Evolutionary conservation across 768 basidiomycete species (phyloP).

Genomic region (Leucocoprinus sp.): DNA sequence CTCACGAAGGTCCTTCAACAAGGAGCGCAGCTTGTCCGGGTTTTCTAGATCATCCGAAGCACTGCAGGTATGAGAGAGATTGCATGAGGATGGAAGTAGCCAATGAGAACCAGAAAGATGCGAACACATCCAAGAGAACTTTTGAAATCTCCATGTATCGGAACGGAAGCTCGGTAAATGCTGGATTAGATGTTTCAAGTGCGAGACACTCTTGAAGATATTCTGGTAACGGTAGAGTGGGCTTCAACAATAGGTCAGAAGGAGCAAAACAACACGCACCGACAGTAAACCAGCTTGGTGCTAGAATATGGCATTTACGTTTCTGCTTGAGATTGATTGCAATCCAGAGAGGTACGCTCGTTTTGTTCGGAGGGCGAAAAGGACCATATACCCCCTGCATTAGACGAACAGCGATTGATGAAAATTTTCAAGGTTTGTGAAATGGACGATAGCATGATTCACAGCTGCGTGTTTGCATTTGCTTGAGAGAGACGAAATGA

Average conservation of each 20-base stretch:
- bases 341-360: constrained; percentile 92
- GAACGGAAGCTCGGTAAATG: constrained; percentile 78
- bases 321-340: constrained; percentile 90
- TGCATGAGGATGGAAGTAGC: background rate
- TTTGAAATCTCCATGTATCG: constrained; percentile 88
- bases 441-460: constrained; percentile 14
- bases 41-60: constrained; percentile 86
- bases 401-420: background rate
- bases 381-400: constrained; percentile 87
- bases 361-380: constrained; percentile 77
- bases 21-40: constrained; percentile 73
- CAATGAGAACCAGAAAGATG: constrained; percentile 5
- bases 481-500: constrained; percentile 8
- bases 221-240: constrained; percentile 36
- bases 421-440: background rate
- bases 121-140: constrained; percentile 88
- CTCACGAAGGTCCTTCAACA: constrained; percentile 21
- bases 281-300: constrained; percentile 82
- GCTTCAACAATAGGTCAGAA: background rate
- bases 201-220: constrained; percentile 68
- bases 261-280: constrained; percentile 41
- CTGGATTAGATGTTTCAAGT: constrained; percentile 64
- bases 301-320: constrained; percentile 88
- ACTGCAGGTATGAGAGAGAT: constrained; percentile 29
- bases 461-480: constrained; percentile 7